Base-by-base conservation (phyloP, 2,329 filamentous ascomycete genomes). In the Cercospora berteroae region DNA sequence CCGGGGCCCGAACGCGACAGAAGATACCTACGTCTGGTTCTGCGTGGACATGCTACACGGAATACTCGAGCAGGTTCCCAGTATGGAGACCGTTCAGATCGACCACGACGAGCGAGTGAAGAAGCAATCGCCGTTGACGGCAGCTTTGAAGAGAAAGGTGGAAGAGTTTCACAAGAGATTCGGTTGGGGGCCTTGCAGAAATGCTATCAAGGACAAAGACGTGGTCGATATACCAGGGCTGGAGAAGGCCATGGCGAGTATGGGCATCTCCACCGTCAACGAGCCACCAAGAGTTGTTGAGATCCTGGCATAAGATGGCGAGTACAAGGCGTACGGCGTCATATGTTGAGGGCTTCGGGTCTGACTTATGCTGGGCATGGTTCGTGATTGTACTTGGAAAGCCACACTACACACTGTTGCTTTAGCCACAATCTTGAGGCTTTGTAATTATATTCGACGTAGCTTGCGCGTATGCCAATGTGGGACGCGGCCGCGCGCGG, bases 21-120 rank as follows among this genome's bases (percentile, higher is more conserved):
- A 89, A 27, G 86, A 88, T 1, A 92, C 90, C 70, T 94, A 92
- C 74, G 90, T 92, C 67, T 78, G 78, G 5, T 93, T 93, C 74
- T 88, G 86, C 27, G 80, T 83, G 10, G 79, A 81, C 1, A 78
- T 93, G 29, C 75, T 93, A 6, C 78, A 80, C 4, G 82, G 80
- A 7, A 83, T 93, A 3, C 74, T 93, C 2, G 79, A 81, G 1
- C 83, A 83, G 64, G 78, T 90, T 66, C 87, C 89, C 0, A 83
- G 81, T 42, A 76, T 91, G 2, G 75, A 83, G 8, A 80, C 81
- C 1, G 82, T 93, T 20, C 85, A 91, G 73, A 90, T 94, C 69
- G 91, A 94, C 77, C 90, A 85, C 0, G 91, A 85, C 75, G 80
- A 85, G 0, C 86, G 86, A 63, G 88, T 94, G 4, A 86, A 86